Base-by-base conservation (phyloP, 106 monocot genomes). In the Allium cepa region DNA sequence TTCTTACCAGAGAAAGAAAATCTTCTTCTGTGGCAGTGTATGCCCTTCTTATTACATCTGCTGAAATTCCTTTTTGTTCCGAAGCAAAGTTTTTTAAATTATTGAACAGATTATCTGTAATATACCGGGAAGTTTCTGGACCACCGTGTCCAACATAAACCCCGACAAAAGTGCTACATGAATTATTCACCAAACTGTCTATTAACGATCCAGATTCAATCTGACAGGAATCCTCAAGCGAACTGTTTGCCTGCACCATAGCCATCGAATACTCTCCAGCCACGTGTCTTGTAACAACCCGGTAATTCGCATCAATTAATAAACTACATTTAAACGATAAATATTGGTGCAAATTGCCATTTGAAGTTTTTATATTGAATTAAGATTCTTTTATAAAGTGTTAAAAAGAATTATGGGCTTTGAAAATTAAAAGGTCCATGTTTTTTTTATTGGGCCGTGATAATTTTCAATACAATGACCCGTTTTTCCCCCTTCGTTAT, bases 191-290 rank as follows among this genome's bases (percentile, higher is more conserved):
- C 1, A 78, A 74, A 4, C 65, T 1, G 17, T 47, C 9, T 0
- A 18, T 8, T 59, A 52, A 49, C 67, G 67, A 27, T 15, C 84
- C 84, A 14, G 89, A 85, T 63, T 91, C 87, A 53, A 91, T 66
- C 87, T 91, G 86, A 79, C 87, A 76, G 27, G 81, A 71, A 51
- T 91, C 91, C 67, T 91, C 91, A 46, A 87, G 53, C 61, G 79
- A 45, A 46, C 49, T 77, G 71, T 91, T 91, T 9, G 86, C 91
- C 78, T 86, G 86, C 53, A 55, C 53, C 53, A 55, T 4, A 8
- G 89, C 79, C 85, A 90, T 85, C 51, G 89, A 90, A 69, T 84
- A 91, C 69, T 84, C 91, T 18, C 91, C 91, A 7, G 59, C 60
- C 4, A 64, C 75, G 70, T 87, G 87, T 46, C 71, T 73, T n/a